Base-by-base conservation (phyloP, 2,329 filamentous ascomycete genomes). In the Sphaerulina populicola region DNA sequence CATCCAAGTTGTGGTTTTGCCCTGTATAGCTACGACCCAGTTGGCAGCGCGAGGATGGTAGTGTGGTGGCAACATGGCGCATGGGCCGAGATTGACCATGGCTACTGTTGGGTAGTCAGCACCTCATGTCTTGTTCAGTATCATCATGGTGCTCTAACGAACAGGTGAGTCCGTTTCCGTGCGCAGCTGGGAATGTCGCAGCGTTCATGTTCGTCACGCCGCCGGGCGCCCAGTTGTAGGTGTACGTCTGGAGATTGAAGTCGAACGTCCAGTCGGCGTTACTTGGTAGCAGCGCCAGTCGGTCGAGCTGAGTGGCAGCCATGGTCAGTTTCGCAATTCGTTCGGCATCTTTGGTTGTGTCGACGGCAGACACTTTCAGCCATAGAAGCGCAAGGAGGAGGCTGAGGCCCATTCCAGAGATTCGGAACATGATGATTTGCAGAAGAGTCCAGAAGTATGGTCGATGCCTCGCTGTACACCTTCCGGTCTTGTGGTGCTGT, bases 1-100 rank as follows among this genome's bases (percentile, higher is more conserved):
- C 73, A 77, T 77, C 60, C 69, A 77, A 8, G 73, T 77, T 38
- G 71, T 71, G 5, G 72, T 77, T 36, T 70, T 73, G n/a, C 75
- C 75, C 14, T 65, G 62, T 15, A 76, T 64, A 0, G 71, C 70
- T 5, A 76, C 69, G 10, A 77, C 75, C 35, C 71, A 69, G 55
- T 78, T 78, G 18, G 69, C 68, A 2, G 73, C 76, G 6, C 75
- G 67, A 1, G 73, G 72, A 54, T 79, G 76, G 21, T 71, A 66
- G 58, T 77, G 76, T 4, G 74, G 72, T 11, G 74, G 72, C 12
- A 78, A 66, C 70, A 77, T 77, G 12, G 71, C 70, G 59, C 75
- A 78, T 2, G 75, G 73, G 0, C 75, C 76, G 6, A 78, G 68
- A 54, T 69, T 72, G 37, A 68, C 59, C 51, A 65, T 63, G 5